Percentiles rank a stretch among this genome's conserved stretches.
Evolutionary conservation across 2,329 filamentous ascomycete species (phyloP).

Genomic region (Beauveria sp.): DNA sequence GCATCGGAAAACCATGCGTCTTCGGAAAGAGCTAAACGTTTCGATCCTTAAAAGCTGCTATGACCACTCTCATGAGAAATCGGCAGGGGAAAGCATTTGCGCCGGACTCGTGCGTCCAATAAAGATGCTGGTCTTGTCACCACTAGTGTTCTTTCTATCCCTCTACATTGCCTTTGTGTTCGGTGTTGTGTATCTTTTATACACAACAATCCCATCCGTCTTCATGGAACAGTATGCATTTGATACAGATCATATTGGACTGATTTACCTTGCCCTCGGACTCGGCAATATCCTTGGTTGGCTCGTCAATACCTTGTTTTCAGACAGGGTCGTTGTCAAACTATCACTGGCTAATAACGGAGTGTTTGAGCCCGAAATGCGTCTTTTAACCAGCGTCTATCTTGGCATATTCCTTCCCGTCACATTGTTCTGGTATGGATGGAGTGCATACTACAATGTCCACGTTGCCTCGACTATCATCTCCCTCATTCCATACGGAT

Average conservation of each 20-base stretch:
- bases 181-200: conserved; percentile 52
- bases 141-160: too few species aligned
- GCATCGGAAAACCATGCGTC: too few species aligned
- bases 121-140: too few species aligned
- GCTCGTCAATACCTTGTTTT: conserved; percentile 22
- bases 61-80: too few species aligned
- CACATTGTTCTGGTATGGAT: conserved; percentile 47
- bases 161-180: conserved; percentile 45
- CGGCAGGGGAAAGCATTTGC: too few species aligned
- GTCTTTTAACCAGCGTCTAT: conserved; percentile 36
- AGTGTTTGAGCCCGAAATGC: conserved; percentile 30
- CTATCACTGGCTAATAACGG: conserved; percentile 20
- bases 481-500: conserved; percentile 40
- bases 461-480: conserved; percentile 31
- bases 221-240: conserved; percentile 55
- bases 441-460: conserved; percentile 29
- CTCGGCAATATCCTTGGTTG: conserved; percentile 22
- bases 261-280: conserved; percentile 36
- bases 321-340: too few species aligned
- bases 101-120: too few species aligned
- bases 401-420: conserved; percentile 40
- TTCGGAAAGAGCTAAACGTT: too few species aligned
- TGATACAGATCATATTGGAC: conserved; percentile 31
- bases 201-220: conserved; percentile 45
- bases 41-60: too few species aligned